Evolutionary conservation across 192 early-diverging fungal species (phyloP).

Genomic region (Coemansia sp.): DNA sequence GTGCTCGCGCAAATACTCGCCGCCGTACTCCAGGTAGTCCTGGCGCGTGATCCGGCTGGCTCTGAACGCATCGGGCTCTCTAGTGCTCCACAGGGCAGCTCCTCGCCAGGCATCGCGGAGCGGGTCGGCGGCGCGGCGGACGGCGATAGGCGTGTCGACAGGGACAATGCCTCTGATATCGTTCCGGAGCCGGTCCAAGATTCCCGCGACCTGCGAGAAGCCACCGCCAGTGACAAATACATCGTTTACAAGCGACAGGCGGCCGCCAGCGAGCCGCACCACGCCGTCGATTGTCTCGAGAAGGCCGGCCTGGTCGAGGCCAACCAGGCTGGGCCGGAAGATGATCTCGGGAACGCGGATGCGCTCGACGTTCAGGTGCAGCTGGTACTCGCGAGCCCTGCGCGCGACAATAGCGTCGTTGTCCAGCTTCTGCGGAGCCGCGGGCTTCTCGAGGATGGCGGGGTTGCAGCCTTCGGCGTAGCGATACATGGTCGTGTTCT

Average conservation of each 20-base stretch:
- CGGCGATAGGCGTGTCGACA: constrained; percentile 48
- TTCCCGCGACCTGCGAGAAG: constrained; percentile 54
- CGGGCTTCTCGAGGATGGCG: constrained; percentile 54
- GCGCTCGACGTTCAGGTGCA: constrained; percentile 89
- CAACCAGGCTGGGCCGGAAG: constrained; percentile 83
- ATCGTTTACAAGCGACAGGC: constrained; percentile 40
- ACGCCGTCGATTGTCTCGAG: constrained; percentile 70
- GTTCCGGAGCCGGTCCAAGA: constrained; percentile 57
- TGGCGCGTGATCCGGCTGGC: constrained; percentile 55
- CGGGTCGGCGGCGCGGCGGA: constrained; percentile 64
- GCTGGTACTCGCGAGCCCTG: constrained; percentile 62
- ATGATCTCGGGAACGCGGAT: constrained; percentile 81
- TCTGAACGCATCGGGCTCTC: constrained; percentile 33
- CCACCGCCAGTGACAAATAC: constrained; percentile 78
- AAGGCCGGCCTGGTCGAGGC: constrained; percentile 84
- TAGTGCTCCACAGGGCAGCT: constrained; percentile 64
- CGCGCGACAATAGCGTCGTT: constrained; percentile 39
- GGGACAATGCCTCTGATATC: constrained; percentile 64
- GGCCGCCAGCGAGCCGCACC: constrained; percentile 32
- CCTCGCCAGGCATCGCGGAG: constrained; percentile 80
- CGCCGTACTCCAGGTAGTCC: constrained; percentile 79
- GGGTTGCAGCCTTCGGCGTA: constrained; percentile 57
- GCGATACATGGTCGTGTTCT: constrained; percentile 67
- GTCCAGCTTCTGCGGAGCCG: constrained; percentile 38
- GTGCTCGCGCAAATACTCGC: constrained; percentile 83